Conservation (phyloP, 495 filamentous ascomycete genomes). For the Darksidea phi region DNA sequence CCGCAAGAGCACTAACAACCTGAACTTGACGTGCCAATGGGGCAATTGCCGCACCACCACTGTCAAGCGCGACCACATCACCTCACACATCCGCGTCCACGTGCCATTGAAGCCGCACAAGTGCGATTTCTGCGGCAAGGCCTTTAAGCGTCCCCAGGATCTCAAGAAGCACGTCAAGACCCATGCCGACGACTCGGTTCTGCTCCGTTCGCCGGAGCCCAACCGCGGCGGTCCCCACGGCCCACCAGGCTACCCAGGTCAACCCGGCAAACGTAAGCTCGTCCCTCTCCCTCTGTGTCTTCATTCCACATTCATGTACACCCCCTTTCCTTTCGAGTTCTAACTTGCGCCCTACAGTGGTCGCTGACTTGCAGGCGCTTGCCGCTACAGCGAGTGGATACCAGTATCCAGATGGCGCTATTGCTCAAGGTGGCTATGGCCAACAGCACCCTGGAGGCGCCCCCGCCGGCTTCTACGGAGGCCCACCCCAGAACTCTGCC, state of each 20-base stretch:
- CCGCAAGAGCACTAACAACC: slow-evolving; percentile 97
- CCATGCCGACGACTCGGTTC: slow-evolving; percentile 95
- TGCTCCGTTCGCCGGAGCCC: slow-evolving; percentile 74
- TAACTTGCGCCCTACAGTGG: slow-evolving; percentile 37
- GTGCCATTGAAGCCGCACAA: slow-evolving; percentile 98
- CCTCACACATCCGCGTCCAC: slow-evolving; percentile 97
- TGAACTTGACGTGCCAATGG: slow-evolving; percentile 97
- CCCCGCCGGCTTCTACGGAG: slow-evolving; percentile 56
- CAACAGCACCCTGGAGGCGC: slow-evolving; percentile 35
- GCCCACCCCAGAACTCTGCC: slow-evolving; percentile 52
- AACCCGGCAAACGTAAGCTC: slow-evolving; percentile 57
- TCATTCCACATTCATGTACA: slow-evolving; percentile 1
- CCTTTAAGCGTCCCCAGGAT: slow-evolving; percentile 98
- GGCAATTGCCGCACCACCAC: slow-evolving; percentile 92
- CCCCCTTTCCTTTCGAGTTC: slow-evolving; percentile 31
- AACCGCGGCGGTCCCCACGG: slow-evolving; percentile 47
- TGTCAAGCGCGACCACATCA: slow-evolving; percentile 99
- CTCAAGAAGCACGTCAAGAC: slow-evolving; percentile 99
- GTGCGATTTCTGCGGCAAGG: slow-evolving; percentile 97
- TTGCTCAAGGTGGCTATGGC: slow-evolving; percentile 32
- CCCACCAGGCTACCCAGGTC: slow-evolving; percentile 56
- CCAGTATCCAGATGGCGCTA: slow-evolving; percentile 37
- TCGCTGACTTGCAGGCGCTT: slow-evolving; percentile 53
- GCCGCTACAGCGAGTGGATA: slow-evolving; percentile 46
- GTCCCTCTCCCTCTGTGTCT: slow-evolving; percentile 16